These are phyloP conservation scores for Medicago arabica DNA, from an alignment of 306 rosid genomes.

Conservation along the genomic window DNA sequence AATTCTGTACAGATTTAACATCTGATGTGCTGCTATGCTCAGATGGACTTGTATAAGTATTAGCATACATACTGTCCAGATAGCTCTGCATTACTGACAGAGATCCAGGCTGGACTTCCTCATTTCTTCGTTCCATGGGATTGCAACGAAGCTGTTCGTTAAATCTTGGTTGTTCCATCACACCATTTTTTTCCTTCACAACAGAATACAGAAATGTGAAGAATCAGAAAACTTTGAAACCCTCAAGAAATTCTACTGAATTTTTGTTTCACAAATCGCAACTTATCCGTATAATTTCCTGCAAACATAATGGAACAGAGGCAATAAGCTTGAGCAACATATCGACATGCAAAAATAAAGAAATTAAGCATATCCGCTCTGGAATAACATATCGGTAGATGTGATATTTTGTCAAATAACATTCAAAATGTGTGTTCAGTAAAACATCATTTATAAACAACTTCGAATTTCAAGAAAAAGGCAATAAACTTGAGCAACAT, in stretches of 20 bases:
- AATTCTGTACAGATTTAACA: constrained; percentile 65
- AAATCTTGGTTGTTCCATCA: constrained; percentile 52
- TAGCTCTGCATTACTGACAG: constrained; percentile 59
- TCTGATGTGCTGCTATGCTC: constrained; percentile 24
- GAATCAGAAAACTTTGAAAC: constrained; percentile 31
- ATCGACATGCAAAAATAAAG: constrained; percentile 23
- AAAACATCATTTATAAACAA: not conserved
- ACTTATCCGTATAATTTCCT: constrained; percentile 18
- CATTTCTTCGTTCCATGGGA: constrained; percentile 61
- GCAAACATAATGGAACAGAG: not conserved
- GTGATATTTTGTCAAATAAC: not conserved
- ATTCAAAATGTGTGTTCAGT: no score
- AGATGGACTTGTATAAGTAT: constrained; percentile 41
- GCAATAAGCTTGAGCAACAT: not conserved
- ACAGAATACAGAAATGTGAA: constrained; percentile 12
- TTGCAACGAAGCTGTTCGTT: constrained; percentile 49
- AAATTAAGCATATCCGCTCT: not conserved
- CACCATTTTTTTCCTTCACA: not conserved
- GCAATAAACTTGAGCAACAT: not conserved
- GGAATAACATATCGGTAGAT: not conserved
- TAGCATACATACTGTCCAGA: constrained; percentile 49
- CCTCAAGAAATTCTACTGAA: constrained; percentile 8
- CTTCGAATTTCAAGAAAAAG: not conserved
- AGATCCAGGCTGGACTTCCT: constrained; percentile 56
- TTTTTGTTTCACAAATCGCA: not conserved